These are phyloP conservation scores for Rhizophora mangle DNA, from an alignment of 345 rosid species.

Conservation along the genomic window DNA sequence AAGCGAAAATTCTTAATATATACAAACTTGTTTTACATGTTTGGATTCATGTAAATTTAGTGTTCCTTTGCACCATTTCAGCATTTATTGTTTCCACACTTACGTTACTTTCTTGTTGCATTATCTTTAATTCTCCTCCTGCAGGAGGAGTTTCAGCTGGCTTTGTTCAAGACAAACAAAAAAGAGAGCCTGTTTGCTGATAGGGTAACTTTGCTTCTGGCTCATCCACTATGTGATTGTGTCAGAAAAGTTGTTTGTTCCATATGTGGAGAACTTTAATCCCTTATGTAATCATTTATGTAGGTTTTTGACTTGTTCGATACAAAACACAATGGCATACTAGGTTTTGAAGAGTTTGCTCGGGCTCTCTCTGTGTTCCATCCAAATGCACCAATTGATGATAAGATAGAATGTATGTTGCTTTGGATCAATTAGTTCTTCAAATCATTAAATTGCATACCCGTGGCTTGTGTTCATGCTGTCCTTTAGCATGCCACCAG, in stretches of 20 bases:
- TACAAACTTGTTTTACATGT: not conserved
- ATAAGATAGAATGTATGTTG: conserved; percentile 79
- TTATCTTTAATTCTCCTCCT: conserved; percentile 10
- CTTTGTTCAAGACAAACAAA: conserved; percentile 91
- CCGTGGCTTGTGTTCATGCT: not conserved
- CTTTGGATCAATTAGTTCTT: not conserved
- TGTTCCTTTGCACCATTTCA: not conserved
- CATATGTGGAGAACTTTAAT: not conserved
- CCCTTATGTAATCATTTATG: conserved; percentile 3
- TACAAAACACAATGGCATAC: conserved; percentile 93
- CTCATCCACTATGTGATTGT: not conserved
- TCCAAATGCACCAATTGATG: conserved; percentile 93
- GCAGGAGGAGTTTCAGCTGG: conserved; percentile 98
- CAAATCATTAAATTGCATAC: not conserved
- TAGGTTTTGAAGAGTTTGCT: conserved; percentile 98
- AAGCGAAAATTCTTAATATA: not conserved
- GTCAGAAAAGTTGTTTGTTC: not conserved
- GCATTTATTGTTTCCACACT: not conserved
- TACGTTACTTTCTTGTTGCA: conserved; percentile 13
- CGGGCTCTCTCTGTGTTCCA: conserved; percentile 98
- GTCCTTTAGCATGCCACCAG: not conserved
- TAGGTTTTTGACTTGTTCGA: conserved; percentile 97
- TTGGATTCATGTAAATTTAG: conserved; percentile 10
- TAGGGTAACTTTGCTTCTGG: conserved; percentile 48
- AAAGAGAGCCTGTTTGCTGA: conserved; percentile 99